Percentiles rank a stretch among this genome's conserved stretches.
phyloP scores from a whole-genome alignment of 106 monocot species.

The Acorus gramineus region DNA sequence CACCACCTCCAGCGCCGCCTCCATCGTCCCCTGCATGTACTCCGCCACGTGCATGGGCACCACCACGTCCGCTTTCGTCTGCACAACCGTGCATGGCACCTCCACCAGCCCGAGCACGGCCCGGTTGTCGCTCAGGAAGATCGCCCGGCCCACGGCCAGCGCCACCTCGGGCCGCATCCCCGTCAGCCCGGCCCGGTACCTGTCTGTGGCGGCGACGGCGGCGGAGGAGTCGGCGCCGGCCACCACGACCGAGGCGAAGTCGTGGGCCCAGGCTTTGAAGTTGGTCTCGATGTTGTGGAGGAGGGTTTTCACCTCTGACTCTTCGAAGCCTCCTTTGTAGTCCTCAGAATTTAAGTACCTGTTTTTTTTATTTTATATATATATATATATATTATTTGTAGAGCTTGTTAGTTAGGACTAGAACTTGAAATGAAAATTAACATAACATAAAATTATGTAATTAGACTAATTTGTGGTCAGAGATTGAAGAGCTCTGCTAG shows the following conservation, averaged over 20 bases:
- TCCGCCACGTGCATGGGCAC: constrained; percentile 31
- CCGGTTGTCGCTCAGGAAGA: constrained; percentile 42
- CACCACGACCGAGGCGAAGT: constrained; percentile 14
- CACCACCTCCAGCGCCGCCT: constrained; percentile 25
- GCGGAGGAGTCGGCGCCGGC: constrained; percentile 11
- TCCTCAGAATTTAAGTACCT: constrained; percentile 55
- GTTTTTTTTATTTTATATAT: not conserved
- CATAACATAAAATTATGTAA: no score
- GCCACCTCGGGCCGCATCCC: constrained; percentile 44
- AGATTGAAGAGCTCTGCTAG: no score
- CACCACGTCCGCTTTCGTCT: constrained; percentile 25
- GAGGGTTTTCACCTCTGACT: constrained; percentile 19
- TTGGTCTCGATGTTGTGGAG: constrained; percentile 22
- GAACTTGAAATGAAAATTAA: no score
- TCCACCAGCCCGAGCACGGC: constrained; percentile 19
- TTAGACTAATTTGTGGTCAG: no score
- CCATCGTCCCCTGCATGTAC: constrained; percentile 44
- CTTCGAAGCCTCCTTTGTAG: constrained; percentile 50
- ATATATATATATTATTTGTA: no score
- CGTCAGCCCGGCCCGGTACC: constrained; percentile 10
- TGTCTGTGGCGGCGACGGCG: not conserved
- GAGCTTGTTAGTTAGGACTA: no score
- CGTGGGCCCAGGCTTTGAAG: constrained; percentile 32
- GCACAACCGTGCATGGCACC: constrained; percentile 38
- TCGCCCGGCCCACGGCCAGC: constrained; percentile 14